Conservation (phyloP, 2,329 filamentous ascomycete species). For the Emmonsiellopsis sp. region DNA sequence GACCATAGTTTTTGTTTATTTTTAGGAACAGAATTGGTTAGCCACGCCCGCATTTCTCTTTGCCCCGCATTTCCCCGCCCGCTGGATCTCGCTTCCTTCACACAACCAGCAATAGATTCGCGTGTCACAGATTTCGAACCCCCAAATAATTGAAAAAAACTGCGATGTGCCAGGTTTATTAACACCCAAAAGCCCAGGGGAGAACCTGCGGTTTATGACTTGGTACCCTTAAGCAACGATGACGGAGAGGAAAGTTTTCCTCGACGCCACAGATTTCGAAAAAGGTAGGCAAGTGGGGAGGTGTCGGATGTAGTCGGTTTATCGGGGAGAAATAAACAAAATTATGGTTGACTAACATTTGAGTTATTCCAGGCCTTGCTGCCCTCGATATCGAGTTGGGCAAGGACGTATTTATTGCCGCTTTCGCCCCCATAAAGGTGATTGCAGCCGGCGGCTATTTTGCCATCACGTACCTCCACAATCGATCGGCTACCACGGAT, state of each 20-base stretch:
- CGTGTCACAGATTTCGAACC: too few relatives aligned
- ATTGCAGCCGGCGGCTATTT: conserved; percentile 24
- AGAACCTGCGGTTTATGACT: too few relatives aligned
- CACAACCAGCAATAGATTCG: too few relatives aligned
- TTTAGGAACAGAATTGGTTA: too few relatives aligned
- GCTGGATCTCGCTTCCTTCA: too few relatives aligned
- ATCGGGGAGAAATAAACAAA: not conserved
- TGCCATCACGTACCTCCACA: conserved; percentile 21
- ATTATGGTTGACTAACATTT: not conserved
- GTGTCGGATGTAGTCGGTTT: not conserved
- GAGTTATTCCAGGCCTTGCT: conserved; percentile 16
- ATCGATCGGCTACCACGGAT: conserved; percentile 23
- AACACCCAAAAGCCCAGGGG: too few relatives aligned
- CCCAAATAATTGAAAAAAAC: too few relatives aligned
- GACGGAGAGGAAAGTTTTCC: not conserved
- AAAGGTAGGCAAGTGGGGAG: not conserved
- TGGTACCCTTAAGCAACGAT: not conserved
- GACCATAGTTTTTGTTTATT: too few relatives aligned
- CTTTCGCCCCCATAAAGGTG: conserved; percentile 25
- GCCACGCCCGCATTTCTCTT: too few relatives aligned
- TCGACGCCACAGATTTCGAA: not conserved
- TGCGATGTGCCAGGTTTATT: too few relatives aligned
- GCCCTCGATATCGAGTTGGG: conserved; percentile 23
- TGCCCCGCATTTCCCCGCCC: too few relatives aligned
- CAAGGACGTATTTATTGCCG: conserved; percentile 20